Conservation (phyloP, 2,329 filamentous ascomycete genomes). For the Aspergillus viridinutans region DNA sequence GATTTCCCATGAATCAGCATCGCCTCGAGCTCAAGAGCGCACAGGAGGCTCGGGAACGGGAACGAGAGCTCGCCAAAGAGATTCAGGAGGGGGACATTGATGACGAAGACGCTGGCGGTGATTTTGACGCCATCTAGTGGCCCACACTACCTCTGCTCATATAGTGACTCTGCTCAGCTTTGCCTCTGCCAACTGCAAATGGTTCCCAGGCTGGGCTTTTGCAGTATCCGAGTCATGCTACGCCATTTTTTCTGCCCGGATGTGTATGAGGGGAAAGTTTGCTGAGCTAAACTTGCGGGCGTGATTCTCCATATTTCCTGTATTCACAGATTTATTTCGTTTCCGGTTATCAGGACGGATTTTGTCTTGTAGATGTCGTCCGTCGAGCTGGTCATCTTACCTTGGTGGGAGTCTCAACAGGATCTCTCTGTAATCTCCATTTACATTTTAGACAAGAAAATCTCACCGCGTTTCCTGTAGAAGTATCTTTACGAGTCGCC, state of each 20-base stretch:
- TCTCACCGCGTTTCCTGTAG: constrained; percentile 1
- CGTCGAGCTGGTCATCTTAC: constrained; percentile 6
- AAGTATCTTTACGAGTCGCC: neutral
- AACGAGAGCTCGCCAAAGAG: constrained; percentile 96
- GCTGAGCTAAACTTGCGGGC: constrained; percentile 24
- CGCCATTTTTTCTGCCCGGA: constrained; percentile 21
- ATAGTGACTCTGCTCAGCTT: constrained; percentile 13
- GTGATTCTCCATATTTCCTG: constrained; percentile 24
- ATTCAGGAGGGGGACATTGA: constrained; percentile 97
- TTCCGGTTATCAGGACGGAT: constrained; percentile 8
- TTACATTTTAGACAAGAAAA: constrained; percentile 12
- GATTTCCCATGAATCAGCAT: constrained; percentile 99
- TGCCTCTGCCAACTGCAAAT: constrained; percentile 11
- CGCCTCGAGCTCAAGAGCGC: constrained; percentile 95
- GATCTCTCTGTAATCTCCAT: constrained; percentile 11
- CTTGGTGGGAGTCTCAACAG: constrained; percentile 6
- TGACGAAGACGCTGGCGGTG: constrained; percentile 90
- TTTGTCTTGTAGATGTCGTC: constrained; percentile 11
- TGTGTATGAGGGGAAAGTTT: constrained; percentile 24
- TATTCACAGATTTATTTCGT: constrained; percentile 21
- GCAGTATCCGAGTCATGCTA: constrained; percentile 26
- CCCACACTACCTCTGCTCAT: constrained; percentile 13
- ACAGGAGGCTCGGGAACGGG: constrained; percentile 93
- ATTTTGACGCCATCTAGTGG: constrained; percentile 88
- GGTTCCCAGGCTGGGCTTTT: constrained; percentile 14